These are phyloP conservation scores for Wickerhamomyces alni DNA, from an alignment of 805 yeast genomes.

Conservation along the genomic window DNA sequence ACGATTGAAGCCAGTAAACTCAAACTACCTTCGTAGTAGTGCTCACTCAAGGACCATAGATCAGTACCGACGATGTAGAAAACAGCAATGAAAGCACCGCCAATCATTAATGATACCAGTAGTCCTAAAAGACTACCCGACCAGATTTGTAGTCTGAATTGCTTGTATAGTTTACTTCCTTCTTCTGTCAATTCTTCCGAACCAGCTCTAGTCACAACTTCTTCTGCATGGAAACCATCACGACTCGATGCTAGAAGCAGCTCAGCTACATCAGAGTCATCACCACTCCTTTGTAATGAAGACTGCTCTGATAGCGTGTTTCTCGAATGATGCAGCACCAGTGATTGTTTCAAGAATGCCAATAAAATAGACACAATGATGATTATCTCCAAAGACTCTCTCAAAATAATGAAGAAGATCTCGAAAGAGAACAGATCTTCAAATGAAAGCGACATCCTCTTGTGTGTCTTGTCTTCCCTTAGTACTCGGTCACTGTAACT, in stretches of 20 bases:
- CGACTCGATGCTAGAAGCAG: conserved; percentile 5
- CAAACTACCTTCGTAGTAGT: conserved; percentile 84
- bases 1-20: conserved; percentile 72
- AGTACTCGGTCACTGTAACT: too few relatives aligned
- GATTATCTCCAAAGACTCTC: conserved; percentile 76
- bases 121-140: conserved; percentile 74
- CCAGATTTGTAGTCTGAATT: conserved; percentile 68
- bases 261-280: conserved; percentile 7
- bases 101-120: conserved; percentile 61
- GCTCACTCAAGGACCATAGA: conserved; percentile 82
- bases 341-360: conserved; percentile 63
- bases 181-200: conserved; percentile 15
- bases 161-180: conserved; percentile 32
- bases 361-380: conserved; percentile 66
- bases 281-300: neutral
- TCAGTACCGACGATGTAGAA: conserved; percentile 79
- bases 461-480: too few relatives aligned
- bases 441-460: conserved; percentile 16
- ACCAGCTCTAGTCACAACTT: neutral
- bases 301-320: conserved; percentile 1
- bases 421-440: conserved; percentile 62
- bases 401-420: conserved; percentile 63
- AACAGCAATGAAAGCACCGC: conserved; percentile 59
- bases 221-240: neutral
- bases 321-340: conserved; percentile 30